Percentiles rank a stretch among this genome's conserved stretches.
These are phyloP conservation scores for Harringtonia aguacate DNA, from an alignment of 2,329 filamentous ascomycete species.

Conservation along the genomic window DNA sequence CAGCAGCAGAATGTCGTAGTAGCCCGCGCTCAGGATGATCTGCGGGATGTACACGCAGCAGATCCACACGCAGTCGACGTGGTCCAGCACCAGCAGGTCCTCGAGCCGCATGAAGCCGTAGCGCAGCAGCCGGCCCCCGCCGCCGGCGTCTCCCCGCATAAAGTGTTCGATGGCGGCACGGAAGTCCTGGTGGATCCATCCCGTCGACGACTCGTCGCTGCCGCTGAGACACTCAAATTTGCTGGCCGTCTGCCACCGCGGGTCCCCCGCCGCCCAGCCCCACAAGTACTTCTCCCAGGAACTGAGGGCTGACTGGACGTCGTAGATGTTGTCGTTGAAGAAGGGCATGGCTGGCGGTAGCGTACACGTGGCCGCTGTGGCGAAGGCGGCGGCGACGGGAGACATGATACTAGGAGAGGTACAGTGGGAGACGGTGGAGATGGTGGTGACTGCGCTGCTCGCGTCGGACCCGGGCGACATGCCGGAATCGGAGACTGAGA, in stretches of 20 bases:
- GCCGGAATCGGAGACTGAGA: no score
- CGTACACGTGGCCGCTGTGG: background rate
- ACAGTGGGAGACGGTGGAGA: no score
- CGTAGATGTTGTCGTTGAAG: background rate
- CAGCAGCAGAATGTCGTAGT: background rate
- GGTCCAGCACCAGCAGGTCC: background rate
- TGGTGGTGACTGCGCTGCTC: background rate
- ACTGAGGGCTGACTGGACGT: background rate
- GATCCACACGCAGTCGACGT: slow-evolving; percentile 1
- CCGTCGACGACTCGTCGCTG: background rate
- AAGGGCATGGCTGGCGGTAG: background rate
- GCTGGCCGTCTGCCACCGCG: background rate
- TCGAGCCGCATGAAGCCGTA: slow-evolving; percentile 2
- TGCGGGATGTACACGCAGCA: slow-evolving; percentile 1
- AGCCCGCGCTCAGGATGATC: background rate
- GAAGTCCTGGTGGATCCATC: slow-evolving; percentile 1
- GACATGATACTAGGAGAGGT: no score
- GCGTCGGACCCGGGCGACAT: no score
- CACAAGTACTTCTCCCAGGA: background rate
- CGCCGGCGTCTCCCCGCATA: background rate
- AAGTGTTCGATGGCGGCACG: background rate
- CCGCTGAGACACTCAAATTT: slow-evolving; percentile 1
- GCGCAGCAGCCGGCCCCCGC: background rate
- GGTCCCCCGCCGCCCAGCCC: slow-evolving; percentile 1
- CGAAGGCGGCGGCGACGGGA: no score